phyloP scores from a whole-genome alignment of 225 moss, liverwort and hornwort species.

The Neckera pumila region DNA sequence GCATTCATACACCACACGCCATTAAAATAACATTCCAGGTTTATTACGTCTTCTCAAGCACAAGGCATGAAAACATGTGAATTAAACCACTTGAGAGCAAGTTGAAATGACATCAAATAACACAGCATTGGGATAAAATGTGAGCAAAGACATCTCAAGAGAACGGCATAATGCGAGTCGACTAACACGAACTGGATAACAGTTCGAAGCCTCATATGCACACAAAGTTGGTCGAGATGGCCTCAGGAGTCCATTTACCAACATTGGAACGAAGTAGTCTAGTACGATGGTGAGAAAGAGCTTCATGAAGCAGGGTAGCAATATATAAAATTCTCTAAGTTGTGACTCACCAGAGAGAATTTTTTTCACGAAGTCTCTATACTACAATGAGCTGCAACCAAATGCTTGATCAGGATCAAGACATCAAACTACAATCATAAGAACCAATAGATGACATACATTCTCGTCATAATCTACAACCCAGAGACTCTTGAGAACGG shows the following conservation, averaged over 20 bases:
- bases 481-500: not conserved
- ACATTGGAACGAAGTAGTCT: not conserved
- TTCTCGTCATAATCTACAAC: not conserved
- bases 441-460: not conserved
- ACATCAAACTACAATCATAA: not conserved
- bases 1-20: not conserved
- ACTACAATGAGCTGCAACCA: not conserved
- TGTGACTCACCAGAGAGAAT: not conserved
- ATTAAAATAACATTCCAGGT: not conserved
- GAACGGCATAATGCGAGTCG: no score
- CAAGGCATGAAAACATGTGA: not conserved
- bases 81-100: no score
- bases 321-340: no score
- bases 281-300: no score
- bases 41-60: not conserved
- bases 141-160: no score
- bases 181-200: not conserved
- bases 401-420: not conserved
- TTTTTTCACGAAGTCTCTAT: no score
- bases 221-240: not conserved
- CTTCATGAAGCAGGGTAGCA: not conserved
- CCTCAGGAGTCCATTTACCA: not conserved
- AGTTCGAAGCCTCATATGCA: not conserved
- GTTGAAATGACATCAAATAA: not conserved
- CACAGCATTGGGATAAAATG: not conserved